Percentiles rank a stretch among this genome's conserved stretches.
Evolutionary conservation across 148 eudicot genomes (phyloP).

Genomic region (Pharnaceum exiguum): DNA sequence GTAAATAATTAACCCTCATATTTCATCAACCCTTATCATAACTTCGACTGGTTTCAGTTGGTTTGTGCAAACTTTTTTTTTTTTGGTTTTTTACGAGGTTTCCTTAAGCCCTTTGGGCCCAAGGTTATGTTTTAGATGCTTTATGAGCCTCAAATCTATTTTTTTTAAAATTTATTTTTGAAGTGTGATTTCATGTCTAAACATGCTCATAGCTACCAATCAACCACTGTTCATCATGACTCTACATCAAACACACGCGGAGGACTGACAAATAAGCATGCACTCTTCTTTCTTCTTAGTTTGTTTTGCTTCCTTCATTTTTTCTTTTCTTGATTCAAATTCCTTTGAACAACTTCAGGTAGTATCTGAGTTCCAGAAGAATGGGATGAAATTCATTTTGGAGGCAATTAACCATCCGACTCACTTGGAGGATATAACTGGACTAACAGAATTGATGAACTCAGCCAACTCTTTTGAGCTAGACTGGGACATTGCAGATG

Average conservation of each 20-base stretch:
- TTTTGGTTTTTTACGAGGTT: too few relatives aligned
- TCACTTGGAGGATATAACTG: conserved; percentile 86
- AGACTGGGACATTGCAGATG: conserved; percentile 74
- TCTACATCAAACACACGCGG: not conserved
- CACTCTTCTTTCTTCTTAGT: not conserved
- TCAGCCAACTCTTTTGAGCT: conserved; percentile 53
- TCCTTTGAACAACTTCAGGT: conserved; percentile 43
- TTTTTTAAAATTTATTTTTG: too few relatives aligned
- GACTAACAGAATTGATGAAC: conserved; percentile 75
- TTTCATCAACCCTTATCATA: too few relatives aligned
- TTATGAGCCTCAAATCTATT: too few relatives aligned
- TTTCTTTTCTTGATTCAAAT: not conserved
- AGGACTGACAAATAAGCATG: too few relatives aligned
- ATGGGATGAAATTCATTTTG: conserved; percentile 70
- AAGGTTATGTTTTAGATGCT: too few relatives aligned
- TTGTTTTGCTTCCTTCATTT: not conserved
- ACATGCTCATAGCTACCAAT: not conserved
- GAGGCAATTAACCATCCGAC: conserved; percentile 94
- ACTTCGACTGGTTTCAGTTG: too few relatives aligned
- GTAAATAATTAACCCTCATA: too few relatives aligned
- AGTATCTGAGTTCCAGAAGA: conserved; percentile 60
- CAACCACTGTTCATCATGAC: too few relatives aligned
- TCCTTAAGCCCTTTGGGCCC: too few relatives aligned
- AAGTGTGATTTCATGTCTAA: too few relatives aligned
- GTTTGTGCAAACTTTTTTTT: too few relatives aligned